These are phyloP conservation scores for Neurospora cerealis DNA, from an alignment of 495 filamentous ascomycete species.

Conservation along the genomic window DNA sequence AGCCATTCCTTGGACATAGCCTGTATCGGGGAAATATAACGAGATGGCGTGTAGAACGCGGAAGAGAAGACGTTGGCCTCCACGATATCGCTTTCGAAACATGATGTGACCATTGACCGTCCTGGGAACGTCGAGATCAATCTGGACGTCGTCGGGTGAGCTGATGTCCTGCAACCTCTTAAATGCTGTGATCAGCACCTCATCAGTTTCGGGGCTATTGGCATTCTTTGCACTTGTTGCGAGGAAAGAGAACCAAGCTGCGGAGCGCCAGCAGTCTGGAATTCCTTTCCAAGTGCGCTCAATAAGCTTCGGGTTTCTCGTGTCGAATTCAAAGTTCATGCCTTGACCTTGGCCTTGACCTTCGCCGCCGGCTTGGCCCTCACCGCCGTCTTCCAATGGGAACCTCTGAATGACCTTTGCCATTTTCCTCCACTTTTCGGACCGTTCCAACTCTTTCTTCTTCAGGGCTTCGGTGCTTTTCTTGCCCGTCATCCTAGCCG, in stretches of 20 bases:
- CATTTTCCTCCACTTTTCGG: conserved; percentile 98
- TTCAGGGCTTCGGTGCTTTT: conserved; percentile 46
- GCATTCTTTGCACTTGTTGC: conserved; percentile 65
- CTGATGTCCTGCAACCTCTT: conserved; percentile 58
- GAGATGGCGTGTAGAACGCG: conserved; percentile 83
- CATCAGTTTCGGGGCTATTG: conserved; percentile 50
- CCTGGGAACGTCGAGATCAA: conserved; percentile 92
- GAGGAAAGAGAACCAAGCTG: conserved; percentile 93
- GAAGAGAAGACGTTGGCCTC: conserved; percentile 86
- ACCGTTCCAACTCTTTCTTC: conserved; percentile 70
- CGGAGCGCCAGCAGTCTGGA: conserved; percentile 87
- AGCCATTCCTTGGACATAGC: conserved; percentile 98
- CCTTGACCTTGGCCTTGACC: conserved; percentile 51
- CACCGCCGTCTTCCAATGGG: not conserved
- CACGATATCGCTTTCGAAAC: conserved; percentile 87
- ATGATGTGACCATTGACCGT: conserved; percentile 96
- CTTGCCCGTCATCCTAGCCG: conserved; percentile 39
- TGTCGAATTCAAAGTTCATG: conserved; percentile 86
- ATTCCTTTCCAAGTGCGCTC: conserved; percentile 96
- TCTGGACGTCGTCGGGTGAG: conserved; percentile 90
- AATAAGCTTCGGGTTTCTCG: conserved; percentile 72
- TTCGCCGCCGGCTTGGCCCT: not conserved
- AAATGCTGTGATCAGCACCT: conserved; percentile 59
- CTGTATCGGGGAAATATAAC: conserved; percentile 81
- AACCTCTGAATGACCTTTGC: conserved; percentile 54